phyloP scores from a whole-genome alignment of 768 basidiomycete genomes.

The Mycena vulgaris region DNA sequence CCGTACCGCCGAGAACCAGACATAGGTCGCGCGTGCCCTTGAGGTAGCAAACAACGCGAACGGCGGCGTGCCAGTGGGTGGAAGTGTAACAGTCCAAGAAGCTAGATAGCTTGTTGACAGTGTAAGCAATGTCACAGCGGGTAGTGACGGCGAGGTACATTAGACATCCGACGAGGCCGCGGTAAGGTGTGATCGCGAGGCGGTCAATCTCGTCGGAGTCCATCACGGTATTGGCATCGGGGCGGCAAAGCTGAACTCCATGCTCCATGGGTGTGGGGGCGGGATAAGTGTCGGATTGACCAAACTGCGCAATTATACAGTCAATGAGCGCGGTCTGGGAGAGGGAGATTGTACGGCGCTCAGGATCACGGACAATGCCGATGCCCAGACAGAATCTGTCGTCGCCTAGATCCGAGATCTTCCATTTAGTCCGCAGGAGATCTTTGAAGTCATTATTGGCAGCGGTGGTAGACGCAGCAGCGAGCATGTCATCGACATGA shows the following conservation, averaged over 20 bases:
- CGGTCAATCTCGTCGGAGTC: slow-evolving; percentile 23
- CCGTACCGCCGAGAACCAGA: not conserved
- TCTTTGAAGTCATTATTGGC: slow-evolving; percentile 42
- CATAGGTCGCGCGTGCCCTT: not conserved
- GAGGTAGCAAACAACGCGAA: too few relatives aligned
- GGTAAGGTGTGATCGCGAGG: slow-evolving; percentile 43
- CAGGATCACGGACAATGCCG: slow-evolving; percentile 46
- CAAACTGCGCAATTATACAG: slow-evolving; percentile 46
- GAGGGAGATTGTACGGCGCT: slow-evolving; percentile 35
- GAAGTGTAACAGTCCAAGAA: not conserved
- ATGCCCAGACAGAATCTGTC: slow-evolving; percentile 56
- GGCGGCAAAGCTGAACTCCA: slow-evolving; percentile 39
- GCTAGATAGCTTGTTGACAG: slow-evolving; percentile 34
- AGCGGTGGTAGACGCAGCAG: slow-evolving; percentile 30
- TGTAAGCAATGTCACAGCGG: slow-evolving; percentile 28
- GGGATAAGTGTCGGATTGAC: slow-evolving; percentile 41
- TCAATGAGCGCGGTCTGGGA: slow-evolving; percentile 49
- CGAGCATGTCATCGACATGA: slow-evolving; percentile 15
- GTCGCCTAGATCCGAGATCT: slow-evolving; percentile 35
- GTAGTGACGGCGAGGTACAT: slow-evolving; percentile 40
- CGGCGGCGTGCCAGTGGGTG: too few relatives aligned
- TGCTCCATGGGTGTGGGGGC: slow-evolving; percentile 49
- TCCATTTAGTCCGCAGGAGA: slow-evolving; percentile 45
- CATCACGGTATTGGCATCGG: not conserved
- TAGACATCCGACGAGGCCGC: slow-evolving; percentile 8